Evolutionary conservation across 306 rosid genomes (phyloP).

Genomic region (Cucurbita pepo): DNA sequence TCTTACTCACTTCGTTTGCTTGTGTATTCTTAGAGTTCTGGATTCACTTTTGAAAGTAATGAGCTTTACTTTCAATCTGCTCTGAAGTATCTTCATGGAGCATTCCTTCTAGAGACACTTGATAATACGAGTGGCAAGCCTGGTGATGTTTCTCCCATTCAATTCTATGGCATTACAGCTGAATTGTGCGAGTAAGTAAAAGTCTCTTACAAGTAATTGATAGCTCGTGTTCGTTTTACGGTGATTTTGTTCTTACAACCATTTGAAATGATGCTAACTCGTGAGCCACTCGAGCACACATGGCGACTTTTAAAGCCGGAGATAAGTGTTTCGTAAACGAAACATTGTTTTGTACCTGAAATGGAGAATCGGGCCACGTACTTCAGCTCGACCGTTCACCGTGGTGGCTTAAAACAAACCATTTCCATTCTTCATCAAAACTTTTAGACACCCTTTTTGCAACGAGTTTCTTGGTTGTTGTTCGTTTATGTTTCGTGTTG

Average conservation of each 20-base stretch:
- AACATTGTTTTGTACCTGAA: background rate
- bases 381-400: background rate
- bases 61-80: constrained; percentile 82
- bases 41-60: constrained; percentile 59
- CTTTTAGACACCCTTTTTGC: background rate
- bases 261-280: background rate
- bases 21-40: constrained; percentile 30
- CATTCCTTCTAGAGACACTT: constrained; percentile 40
- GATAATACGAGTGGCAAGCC: constrained; percentile 36
- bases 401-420: background rate
- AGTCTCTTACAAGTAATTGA: background rate
- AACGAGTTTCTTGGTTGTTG: background rate
- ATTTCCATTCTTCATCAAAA: background rate
- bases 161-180: constrained; percentile 46
- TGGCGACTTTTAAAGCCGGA: background rate
- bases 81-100: constrained; percentile 75
- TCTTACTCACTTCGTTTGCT: background rate
- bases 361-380: background rate
- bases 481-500: background rate
- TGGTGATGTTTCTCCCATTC: constrained; percentile 47
- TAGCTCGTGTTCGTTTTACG: background rate
- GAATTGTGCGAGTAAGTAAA: constrained; percentile 47
- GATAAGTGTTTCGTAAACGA: background rate
- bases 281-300: background rate
- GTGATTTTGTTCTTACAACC: background rate